A percentile compares a stretch with the other conserved stretches of the same genome.
Conservation (phyloP, 331 rosid genomes). For the Quercus phellos region DNA sequence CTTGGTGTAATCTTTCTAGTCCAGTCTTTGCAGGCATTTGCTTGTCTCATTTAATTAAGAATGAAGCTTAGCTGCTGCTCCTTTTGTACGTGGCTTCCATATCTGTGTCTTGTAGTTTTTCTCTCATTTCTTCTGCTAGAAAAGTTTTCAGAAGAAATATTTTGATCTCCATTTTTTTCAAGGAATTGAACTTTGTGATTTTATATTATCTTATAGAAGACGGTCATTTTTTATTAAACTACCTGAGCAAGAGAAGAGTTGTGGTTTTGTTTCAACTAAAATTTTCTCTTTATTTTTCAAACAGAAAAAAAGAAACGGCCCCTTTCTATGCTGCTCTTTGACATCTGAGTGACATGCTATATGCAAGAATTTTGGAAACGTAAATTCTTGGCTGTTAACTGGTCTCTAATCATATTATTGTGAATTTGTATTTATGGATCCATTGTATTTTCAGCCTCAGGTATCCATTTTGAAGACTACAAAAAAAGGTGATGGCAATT, state of each 20-base stretch:
- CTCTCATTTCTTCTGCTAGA: background rate
- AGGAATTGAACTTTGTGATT: background rate
- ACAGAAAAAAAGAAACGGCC: no score
- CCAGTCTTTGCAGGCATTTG: constrained; percentile 9
- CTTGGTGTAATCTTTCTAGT: background rate
- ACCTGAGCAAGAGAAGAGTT: background rate
- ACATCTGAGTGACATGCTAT: background rate
- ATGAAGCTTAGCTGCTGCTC: background rate
- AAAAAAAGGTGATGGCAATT: background rate
- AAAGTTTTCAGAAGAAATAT: background rate
- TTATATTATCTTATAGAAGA: constrained; percentile 5
- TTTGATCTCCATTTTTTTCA: constrained; percentile 6
- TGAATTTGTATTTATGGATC: background rate
- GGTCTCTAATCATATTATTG: background rate
- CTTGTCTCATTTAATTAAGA: background rate
- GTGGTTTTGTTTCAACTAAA: background rate
- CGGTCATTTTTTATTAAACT: background rate
- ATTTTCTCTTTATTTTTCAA: background rate
- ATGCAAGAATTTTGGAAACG: background rate
- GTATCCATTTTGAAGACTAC: background rate
- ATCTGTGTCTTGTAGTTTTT: background rate
- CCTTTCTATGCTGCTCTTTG: no score
- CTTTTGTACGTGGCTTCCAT: background rate
- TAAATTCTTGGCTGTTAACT: background rate
- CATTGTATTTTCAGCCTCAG: background rate